A percentile compares a stretch with the other conserved stretches of the same genome.
Evolutionary conservation across 208 protist genomes (phyloP).

Genomic region (Crithidia expoeki): DNA sequence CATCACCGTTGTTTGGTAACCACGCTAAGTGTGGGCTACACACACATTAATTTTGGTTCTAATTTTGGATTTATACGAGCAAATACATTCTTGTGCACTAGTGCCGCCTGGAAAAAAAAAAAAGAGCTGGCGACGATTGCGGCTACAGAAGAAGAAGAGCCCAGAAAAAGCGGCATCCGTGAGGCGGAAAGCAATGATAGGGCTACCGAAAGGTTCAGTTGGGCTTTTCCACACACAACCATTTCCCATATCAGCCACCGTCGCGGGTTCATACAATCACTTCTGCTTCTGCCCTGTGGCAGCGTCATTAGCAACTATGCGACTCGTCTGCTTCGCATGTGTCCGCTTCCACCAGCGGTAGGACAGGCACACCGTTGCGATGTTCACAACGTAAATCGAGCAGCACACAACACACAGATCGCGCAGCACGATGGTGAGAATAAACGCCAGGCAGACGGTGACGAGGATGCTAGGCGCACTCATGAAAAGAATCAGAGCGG

Average conservation of each 20-base stretch:
- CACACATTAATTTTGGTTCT: too few species aligned
- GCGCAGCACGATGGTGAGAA: conserved; percentile 56
- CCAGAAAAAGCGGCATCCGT: too few species aligned
- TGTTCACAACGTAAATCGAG: conserved; percentile 79
- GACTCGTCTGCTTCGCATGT: background rate
- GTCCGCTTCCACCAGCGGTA: conserved; percentile 45
- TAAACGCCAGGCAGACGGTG: conserved; percentile 50
- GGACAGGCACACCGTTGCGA: conserved; percentile 40
- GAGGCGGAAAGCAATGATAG: too few species aligned
- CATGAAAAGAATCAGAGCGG: conserved; percentile 46
- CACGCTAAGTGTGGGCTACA: too few species aligned
- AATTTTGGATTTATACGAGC: too few species aligned
- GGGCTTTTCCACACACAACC: too few species aligned
- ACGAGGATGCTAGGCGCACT: conserved; percentile 43
- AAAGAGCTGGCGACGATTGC: too few species aligned
- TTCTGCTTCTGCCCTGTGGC: conserved; percentile 5
- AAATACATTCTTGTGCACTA: too few species aligned
- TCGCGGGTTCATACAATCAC: background rate
- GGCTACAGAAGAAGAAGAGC: background rate
- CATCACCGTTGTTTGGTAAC: too few species aligned
- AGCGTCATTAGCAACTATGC: background rate
- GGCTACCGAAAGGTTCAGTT: too few species aligned
- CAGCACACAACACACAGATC: conserved; percentile 78
- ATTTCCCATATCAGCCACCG: too few species aligned
- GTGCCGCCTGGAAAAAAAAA: background rate